phyloP scores from a whole-genome alignment of 495 filamentous ascomycete genomes.

The Paragyromitra xinjiangensis region DNA sequence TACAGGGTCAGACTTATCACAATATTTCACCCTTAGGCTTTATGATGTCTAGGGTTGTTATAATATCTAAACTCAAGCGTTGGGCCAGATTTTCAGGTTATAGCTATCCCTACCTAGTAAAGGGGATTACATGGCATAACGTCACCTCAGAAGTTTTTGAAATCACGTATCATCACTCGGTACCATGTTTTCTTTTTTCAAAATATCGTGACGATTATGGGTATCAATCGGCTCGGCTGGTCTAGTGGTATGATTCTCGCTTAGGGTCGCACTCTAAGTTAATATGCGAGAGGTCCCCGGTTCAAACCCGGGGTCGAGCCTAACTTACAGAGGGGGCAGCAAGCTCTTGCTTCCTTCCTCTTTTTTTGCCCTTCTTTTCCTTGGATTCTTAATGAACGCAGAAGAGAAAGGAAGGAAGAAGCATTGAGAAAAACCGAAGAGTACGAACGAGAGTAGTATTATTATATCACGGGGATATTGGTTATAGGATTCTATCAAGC shows the following conservation, averaged over 20 bases:
- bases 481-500: no score
- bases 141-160: not conserved
- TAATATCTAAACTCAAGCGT: not conserved
- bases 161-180: not conserved
- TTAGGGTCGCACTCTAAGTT: conserved; percentile 46
- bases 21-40: not conserved
- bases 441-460: no score
- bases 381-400: not conserved
- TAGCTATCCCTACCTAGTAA: not conserved
- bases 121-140: not conserved
- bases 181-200: not conserved
- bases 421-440: not conserved
- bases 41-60: not conserved
- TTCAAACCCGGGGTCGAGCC: conserved; percentile 52
- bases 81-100: not conserved
- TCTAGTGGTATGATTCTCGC: conserved; percentile 39
- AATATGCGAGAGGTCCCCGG: conserved; percentile 51
- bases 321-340: not conserved
- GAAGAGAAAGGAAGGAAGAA: not conserved
- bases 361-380: not conserved
- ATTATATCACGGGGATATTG: no score
- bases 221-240: conserved; percentile 15
- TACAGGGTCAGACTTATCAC: not conserved
- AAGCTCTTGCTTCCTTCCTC: not conserved
- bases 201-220: not conserved